Evolutionary conservation across 768 basidiomycete genomes (phyloP).

Genomic region (Lactifluus echinatus): DNA sequence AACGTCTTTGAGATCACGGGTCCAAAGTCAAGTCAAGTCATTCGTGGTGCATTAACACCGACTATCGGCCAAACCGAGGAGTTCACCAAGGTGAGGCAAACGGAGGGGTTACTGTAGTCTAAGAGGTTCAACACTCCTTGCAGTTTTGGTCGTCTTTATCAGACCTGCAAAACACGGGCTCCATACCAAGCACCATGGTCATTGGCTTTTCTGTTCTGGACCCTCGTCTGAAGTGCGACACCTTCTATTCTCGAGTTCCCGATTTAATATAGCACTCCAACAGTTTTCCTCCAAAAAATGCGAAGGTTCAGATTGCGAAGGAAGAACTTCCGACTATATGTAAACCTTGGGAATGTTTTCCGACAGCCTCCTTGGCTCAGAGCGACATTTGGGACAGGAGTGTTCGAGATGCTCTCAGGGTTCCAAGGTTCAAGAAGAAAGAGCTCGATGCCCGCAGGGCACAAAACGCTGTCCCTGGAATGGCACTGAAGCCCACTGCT

Average conservation of each 20-base stretch:
- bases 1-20: slow-evolving; percentile 89
- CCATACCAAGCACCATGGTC: slow-evolving; percentile 64
- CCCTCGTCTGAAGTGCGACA: slow-evolving; percentile 70
- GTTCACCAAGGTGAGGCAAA: slow-evolving; percentile 44
- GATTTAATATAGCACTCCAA: not conserved
- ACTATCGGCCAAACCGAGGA: slow-evolving; percentile 36
- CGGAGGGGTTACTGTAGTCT: not conserved
- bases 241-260: not conserved
- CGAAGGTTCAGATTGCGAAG: slow-evolving; percentile 34
- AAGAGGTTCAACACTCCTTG: not conserved
- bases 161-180: slow-evolving; percentile 54
- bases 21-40: slow-evolving; percentile 67
- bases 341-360: slow-evolving; percentile 36
- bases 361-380: slow-evolving; percentile 48
- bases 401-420: slow-evolving; percentile 41
- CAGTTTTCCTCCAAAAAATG: slow-evolving; percentile 82
- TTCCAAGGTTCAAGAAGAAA: slow-evolving; percentile 68
- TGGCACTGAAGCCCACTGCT: slow-evolving; percentile 49
- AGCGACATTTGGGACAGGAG: slow-evolving; percentile 69
- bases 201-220: slow-evolving; percentile 77
- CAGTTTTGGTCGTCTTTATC: slow-evolving; percentile 65
- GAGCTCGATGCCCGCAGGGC: slow-evolving; percentile 79
- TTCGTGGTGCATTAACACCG: slow-evolving; percentile 30
- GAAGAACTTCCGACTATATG: slow-evolving; percentile 23
- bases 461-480: slow-evolving; percentile 77